Percentiles rank a stretch among this genome's conserved stretches.
Evolutionary conservation across 2,329 filamentous ascomycete species (phyloP).

Genomic region (Ascochyta lentis): DNA sequence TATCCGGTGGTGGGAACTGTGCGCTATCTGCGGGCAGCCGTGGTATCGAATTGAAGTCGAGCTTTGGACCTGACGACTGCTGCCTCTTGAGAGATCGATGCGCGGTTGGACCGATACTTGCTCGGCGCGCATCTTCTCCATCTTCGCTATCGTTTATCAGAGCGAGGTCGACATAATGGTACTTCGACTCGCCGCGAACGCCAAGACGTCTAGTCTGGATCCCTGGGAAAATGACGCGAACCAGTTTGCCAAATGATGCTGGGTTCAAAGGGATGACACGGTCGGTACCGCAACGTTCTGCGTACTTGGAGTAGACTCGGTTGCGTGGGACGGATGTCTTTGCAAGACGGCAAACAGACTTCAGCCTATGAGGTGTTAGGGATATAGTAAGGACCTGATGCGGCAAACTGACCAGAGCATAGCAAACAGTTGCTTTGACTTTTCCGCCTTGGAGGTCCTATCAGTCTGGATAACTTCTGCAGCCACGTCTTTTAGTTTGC

Average conservation of each 20-base stretch:
- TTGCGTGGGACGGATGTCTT: constrained; percentile 90
- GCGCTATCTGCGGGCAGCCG: constrained; percentile 57
- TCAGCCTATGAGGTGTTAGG: constrained; percentile 65
- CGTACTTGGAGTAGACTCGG: constrained; percentile 94
- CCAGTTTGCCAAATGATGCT: constrained; percentile 96
- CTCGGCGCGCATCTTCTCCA: constrained; percentile 30
- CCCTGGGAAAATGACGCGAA: constrained; percentile 93
- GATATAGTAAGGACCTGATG: neutral
- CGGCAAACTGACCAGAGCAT: constrained; percentile 75
- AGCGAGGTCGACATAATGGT: constrained; percentile 77
- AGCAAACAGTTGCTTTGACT: constrained; percentile 83
- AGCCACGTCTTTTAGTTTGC: constrained; percentile 74
- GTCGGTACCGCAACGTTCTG: constrained; percentile 88
- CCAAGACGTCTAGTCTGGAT: constrained; percentile 91
- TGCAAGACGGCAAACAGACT: constrained; percentile 71
- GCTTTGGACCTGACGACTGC: constrained; percentile 38
- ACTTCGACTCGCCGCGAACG: constrained; percentile 96
- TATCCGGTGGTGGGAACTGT: constrained; percentile 51
- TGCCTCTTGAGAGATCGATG: constrained; percentile 40
- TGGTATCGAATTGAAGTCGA: constrained; percentile 52
- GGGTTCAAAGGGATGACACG: constrained; percentile 95
- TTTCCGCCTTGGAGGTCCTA: constrained; percentile 79
- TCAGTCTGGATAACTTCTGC: constrained; percentile 79
- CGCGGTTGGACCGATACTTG: constrained; percentile 30
- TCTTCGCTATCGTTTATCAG: constrained; percentile 55